Percentiles rank a stretch among this genome's conserved stretches.
Conservation (phyloP, 2,329 filamentous ascomycete genomes). For the Pseudocercospora crystallina region DNA sequence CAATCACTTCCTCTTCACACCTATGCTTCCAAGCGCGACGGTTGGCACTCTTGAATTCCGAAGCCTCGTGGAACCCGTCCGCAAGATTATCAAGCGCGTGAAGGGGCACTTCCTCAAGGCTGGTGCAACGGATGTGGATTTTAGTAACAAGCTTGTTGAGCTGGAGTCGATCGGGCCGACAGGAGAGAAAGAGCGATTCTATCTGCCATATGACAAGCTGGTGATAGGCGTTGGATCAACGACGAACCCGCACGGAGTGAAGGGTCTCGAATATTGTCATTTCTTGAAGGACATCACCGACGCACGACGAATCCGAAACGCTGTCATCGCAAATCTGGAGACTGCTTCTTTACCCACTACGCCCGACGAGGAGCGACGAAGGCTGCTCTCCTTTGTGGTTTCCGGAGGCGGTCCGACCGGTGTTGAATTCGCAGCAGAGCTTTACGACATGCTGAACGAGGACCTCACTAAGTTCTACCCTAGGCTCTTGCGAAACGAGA, state of each 20-base stretch:
- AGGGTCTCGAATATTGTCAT: slow-evolving; percentile 87
- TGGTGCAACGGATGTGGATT: slow-evolving; percentile 83
- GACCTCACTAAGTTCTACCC: slow-evolving; percentile 84
- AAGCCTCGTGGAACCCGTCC: slow-evolving; percentile 88
- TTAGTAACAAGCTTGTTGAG: slow-evolving; percentile 87
- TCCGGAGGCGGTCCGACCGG: slow-evolving; percentile 94
- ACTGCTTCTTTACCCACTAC: slow-evolving; percentile 91
- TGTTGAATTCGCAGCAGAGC: slow-evolving; percentile 94
- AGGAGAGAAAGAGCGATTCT: slow-evolving; percentile 79
- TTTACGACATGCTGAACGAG: slow-evolving; percentile 95
- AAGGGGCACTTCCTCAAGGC: slow-evolving; percentile 89
- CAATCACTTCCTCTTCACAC: slow-evolving; percentile 97
- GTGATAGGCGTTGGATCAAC: slow-evolving; percentile 88
- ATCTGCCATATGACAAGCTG: slow-evolving; percentile 95
- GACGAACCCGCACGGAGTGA: slow-evolving; percentile 93
- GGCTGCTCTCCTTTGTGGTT: slow-evolving; percentile 91
- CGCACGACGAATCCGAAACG: slow-evolving; percentile 83
- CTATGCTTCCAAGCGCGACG: slow-evolving; percentile 95
- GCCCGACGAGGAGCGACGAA: slow-evolving; percentile 77
- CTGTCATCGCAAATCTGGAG: slow-evolving; percentile 86
- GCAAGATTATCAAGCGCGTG: slow-evolving; percentile 74
- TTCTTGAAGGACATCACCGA: slow-evolving; percentile 96
- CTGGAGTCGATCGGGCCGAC: slow-evolving; percentile 69
- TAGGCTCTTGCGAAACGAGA: slow-evolving; percentile 88
- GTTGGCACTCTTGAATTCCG: slow-evolving; percentile 91